Evolutionary conservation across 495 filamentous ascomycete species (phyloP).

Genomic region (Ascobolus immersus): DNA sequence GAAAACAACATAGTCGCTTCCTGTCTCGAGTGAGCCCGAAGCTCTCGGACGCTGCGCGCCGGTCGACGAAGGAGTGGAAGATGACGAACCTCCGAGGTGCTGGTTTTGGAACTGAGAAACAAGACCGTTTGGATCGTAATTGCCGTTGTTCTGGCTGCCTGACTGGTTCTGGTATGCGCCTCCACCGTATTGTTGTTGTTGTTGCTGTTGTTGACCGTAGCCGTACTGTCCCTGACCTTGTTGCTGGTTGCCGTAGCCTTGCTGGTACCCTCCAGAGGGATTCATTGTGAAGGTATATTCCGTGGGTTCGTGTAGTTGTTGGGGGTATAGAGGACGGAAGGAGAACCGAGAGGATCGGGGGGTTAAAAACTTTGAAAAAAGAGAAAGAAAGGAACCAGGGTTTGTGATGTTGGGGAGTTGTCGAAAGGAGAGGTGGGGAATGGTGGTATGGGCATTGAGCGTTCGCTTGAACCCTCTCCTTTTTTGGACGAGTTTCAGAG

Average conservation of each 20-base stretch:
- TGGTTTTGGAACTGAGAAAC: conserved; percentile 94
- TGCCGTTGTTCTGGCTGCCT: conserved; percentile 20
- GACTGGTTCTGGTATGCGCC: conserved; percentile 19
- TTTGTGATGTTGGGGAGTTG: no score
- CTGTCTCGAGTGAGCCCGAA: conserved; percentile 34
- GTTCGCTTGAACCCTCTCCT: no score
- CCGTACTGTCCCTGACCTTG: conserved; percentile 28
- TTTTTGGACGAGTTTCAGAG: no score
- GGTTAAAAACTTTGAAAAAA: no score
- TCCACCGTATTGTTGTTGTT: conserved; percentile 29
- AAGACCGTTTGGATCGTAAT: conserved; percentile 49
- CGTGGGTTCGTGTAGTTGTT: no score
- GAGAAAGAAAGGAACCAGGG: no score
- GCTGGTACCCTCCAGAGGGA: conserved; percentile 47
- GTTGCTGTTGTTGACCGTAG: conserved; percentile 33
- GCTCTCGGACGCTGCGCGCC: conserved; percentile 54
- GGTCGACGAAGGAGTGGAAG: conserved; percentile 45
- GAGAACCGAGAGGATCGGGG: no score
- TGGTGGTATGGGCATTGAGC: no score
- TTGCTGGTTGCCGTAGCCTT: conserved; percentile 22
- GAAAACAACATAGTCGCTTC: conserved; percentile 36
- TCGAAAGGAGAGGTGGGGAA: no score
- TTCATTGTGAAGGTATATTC: no score
- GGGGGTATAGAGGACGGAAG: no score
- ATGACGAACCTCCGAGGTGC: conserved; percentile 52